Base-by-base conservation (phyloP, 768 basidiomycete genomes). In the Trametes gibbosa region DNA sequence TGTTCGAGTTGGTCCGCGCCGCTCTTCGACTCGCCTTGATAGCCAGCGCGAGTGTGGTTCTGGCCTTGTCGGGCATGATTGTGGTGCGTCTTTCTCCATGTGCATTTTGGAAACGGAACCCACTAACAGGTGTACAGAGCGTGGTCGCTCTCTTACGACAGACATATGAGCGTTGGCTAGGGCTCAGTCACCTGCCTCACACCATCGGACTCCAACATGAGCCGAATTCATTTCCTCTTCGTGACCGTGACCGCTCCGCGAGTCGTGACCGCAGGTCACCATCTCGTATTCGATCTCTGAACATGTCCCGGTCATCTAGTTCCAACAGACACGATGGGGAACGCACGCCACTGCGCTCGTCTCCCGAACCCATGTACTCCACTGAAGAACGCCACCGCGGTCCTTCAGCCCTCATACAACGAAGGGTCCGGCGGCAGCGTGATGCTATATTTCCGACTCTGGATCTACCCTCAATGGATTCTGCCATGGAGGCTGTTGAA, bases 21-120 rank as follows among this genome's bases (percentile, higher is more conserved):
- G 61, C 37, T 6, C 8, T 58, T 29, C 48, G 43, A 40, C 34
- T 62, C 10, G 9, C 52, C 0, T 24, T 62, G 0, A 42, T 62
- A 10, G 61, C 39, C 7, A 48, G 42, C 12, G 61, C 61, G 35
- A 57, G 61, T 14, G 9, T 53, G 8, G 56, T 54, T 9, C 52
- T 62, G 13, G 61, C 61, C 1, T 39, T 62, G 12, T 9, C 24
- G 5, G 61, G 61, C 3, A 35, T 58, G 12, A 21, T 56, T 16
- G 8, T 62, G 40, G 61, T 62, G 23, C 34, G 54, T 48, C 14
- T 6, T 40, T 5, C 17, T 13, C 10, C 23, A n/a, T 17, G 7
- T 29, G 9, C 16, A 14, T 5, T 14, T 4, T 5, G 32, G 32
- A 23, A 2, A 19, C 34, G 10, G n/a, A 10, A 16, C 9, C 5